Conservation (phyloP, 2,329 filamentous ascomycete genomes). For the Aspergillus japonicus region DNA sequence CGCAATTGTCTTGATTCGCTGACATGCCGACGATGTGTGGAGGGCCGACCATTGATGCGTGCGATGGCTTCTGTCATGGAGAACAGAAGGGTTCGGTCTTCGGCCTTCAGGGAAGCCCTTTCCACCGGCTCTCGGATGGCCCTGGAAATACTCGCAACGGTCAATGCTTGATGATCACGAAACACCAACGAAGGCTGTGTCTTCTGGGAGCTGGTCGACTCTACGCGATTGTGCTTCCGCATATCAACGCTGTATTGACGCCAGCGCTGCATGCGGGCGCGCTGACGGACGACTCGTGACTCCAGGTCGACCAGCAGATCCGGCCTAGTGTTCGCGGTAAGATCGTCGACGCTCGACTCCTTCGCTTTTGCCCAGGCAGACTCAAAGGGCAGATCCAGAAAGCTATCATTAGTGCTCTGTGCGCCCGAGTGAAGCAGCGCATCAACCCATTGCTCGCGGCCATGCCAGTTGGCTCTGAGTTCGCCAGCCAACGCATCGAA, state of each 20-base stretch:
- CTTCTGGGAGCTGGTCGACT: constrained; percentile 9
- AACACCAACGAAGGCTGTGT: constrained; percentile 28
- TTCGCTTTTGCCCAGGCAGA: constrained; percentile 69
- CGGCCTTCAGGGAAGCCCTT: constrained; percentile 20
- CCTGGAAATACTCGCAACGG: constrained; percentile 39
- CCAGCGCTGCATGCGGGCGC: constrained; percentile 70
- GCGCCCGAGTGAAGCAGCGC: constrained; percentile 67
- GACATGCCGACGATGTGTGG: constrained; percentile 7
- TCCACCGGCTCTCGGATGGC: constrained; percentile 31
- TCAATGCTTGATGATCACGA: constrained; percentile 40
- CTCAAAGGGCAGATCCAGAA: constrained; percentile 68
- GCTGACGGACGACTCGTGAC: constrained; percentile 64
- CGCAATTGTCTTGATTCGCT: neutral
- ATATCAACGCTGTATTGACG: constrained; percentile 58
- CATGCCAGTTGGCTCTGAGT: constrained; percentile 72
- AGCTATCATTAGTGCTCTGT: constrained; percentile 55
- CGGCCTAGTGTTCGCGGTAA: constrained; percentile 20
- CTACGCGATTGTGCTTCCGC: constrained; percentile 18
- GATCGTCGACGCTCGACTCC: constrained; percentile 52
- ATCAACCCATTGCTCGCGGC: constrained; percentile 71
- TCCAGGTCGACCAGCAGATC: constrained; percentile 67
- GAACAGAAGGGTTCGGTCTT: constrained; percentile 34
- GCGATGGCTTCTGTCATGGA: constrained; percentile 35
- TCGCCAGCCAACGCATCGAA: constrained; percentile 42
- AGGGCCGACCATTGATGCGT: constrained; percentile 28